Percentiles rank a stretch among this genome's conserved stretches.
These are phyloP conservation scores for Pythium guiyangense DNA, from an alignment of 352 stramenopile genomes.

Conservation along the genomic window DNA sequence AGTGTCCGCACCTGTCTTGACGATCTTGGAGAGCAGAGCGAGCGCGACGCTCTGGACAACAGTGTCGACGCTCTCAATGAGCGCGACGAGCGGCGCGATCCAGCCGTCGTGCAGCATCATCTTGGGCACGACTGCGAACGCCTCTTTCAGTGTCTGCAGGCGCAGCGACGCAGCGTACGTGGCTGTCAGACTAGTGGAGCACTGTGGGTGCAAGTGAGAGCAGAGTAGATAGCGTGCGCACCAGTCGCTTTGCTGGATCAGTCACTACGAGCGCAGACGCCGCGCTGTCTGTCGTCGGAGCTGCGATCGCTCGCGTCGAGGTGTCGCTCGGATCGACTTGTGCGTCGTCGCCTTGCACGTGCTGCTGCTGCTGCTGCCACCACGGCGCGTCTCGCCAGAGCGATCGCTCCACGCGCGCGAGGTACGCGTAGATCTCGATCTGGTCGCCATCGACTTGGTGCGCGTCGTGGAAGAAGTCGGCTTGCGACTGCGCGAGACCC, in stretches of 20 bases:
- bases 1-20: slow-evolving; percentile 31
- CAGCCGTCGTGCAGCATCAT: slow-evolving; percentile 68
- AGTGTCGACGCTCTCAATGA: slow-evolving; percentile 44
- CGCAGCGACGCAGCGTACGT: slow-evolving; percentile 3
- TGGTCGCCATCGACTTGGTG: slow-evolving; percentile 27
- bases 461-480: slow-evolving; percentile 37
- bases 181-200: not conserved
- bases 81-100: slow-evolving; percentile 54
- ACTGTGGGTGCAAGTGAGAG: not conserved
- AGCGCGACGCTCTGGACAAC: slow-evolving; percentile 42
- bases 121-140: slow-evolving; percentile 37
- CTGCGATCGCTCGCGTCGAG: not conserved
- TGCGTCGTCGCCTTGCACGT: no score
- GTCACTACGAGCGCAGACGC: not conserved
- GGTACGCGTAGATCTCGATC: slow-evolving; percentile 36
- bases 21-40: slow-evolving; percentile 44
- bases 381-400: slow-evolving; percentile 33
- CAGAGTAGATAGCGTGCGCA: slow-evolving; percentile 4
- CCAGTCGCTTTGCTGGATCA: slow-evolving; percentile 19
- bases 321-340: not conserved
- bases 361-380: slow-evolving; percentile 22
- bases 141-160: slow-evolving; percentile 35
- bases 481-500: slow-evolving; percentile 44
- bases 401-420: slow-evolving; percentile 34
- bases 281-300: not conserved